Base-by-base conservation (phyloP, 2,329 filamentous ascomycete species). In the Canariomyces notabilis region DNA sequence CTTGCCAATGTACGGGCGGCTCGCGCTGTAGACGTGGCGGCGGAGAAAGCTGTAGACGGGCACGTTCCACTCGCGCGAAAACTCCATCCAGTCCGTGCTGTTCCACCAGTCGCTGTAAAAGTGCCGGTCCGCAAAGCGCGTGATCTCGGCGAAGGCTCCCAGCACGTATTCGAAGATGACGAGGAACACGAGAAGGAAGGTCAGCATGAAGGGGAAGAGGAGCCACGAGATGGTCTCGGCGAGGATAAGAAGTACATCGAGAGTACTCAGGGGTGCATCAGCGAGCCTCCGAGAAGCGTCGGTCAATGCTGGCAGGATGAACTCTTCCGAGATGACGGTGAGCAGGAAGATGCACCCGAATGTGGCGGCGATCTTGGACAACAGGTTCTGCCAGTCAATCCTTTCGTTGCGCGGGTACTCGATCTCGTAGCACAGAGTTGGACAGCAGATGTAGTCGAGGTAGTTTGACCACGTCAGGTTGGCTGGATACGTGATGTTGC, bases 141-240 rank as follows among this genome's bases (percentile, higher is more conserved):
- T 95, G 56, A 97, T 87, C 66, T 98, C 93, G 12, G 90, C 93
- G 60, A 94, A 95, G 38, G 90, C 90, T 48, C 91, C 93, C 26
- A 97, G 80, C 9, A 95, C 79, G 66, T 97, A 98, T 66, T 98
- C 93, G 66, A 97, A 98, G 59, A 97, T 97, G 65, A 96, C 89
- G 48, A 98, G 82, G 72, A 98, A 98, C 45, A 97, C 90, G 38
- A 97, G 81, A 4, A 97, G 73, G 64, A 97, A 94, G 4, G 85
- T 95, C 51, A 97, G 77, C 88, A 96, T 96, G 67, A 97, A 98
- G 3, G 93, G 93, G 67, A 96, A 97, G 18, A 98, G 77, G 15
- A 98, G 80, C 74, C 87, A 83, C 47, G 86, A 91, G 61, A 95
- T 90, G 12, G 87, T 89, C 72, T 97, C 93, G 21, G 87, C 81